Evolutionary conservation across 768 basidiomycete genomes (phyloP), one percentile per base, ranked within the genome.

Genomic region (Boletus pseudo-olivaceus): DNA sequence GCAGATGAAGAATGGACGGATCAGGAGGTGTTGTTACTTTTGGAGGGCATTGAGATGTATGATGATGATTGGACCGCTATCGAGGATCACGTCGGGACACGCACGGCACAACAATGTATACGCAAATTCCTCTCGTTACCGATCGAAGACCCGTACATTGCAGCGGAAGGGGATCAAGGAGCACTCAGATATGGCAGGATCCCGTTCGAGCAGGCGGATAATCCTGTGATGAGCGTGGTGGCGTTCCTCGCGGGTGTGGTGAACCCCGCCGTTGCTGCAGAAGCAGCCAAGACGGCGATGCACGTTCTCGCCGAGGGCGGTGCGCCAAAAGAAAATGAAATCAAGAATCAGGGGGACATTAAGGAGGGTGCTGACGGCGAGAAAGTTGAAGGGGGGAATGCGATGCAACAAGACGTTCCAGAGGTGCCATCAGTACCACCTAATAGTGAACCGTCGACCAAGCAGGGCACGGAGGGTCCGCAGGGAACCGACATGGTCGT

Each of bases 21-120:
- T 67, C 88, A 94, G 67, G 97, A 99, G 71, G 78, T 87, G 19
- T 72, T 99, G 10, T 72, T 90, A 8, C 77, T 99, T 5, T 78
- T 99, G n/a, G 97, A 99, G 69, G 97, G 87, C 15, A 83, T 99
- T 40, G 97, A 99, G 72, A 97, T 99, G 92, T 93, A 86, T 69
- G 93, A 97, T 60, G 96, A 98, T 64, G 96, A 98, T 65, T 99
- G 96, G 96, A 84, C 84, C 20, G 81, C 83, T 46, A 85, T 98
- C 58, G 88, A 95, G 60, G 90, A 93, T 61, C 95, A 98, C 67
- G 94, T 99, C 44, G 90, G 88, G 12, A 90, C 93, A 26, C 79
- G 96, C 41, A 86, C 87, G 3, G 87, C 93, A 23, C 95, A 98
- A 64, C 93, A 97, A 69, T 98, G 97, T 68, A 88, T 99, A 62